Percentiles rank a stretch among this genome's conserved stretches.
These are phyloP conservation scores for Arxiozyma slooffiae DNA, from an alignment of 1,139 yeast species.

Conservation along the genomic window DNA sequence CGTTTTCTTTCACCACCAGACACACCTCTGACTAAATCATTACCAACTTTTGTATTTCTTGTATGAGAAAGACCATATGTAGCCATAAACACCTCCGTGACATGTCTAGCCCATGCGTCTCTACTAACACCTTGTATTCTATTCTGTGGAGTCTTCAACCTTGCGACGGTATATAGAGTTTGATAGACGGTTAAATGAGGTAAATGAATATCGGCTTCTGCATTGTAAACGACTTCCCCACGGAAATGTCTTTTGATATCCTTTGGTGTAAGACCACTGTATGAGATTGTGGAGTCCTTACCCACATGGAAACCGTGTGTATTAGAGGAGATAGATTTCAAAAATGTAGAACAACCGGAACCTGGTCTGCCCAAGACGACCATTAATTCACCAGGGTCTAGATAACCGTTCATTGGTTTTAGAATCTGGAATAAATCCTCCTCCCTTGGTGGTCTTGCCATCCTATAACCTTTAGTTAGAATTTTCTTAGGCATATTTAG, in stretches of 20 bases:
- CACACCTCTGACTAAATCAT: slow-evolving; percentile 12
- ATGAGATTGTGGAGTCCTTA: slow-evolving; percentile 40
- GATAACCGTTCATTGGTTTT: slow-evolving; percentile 57
- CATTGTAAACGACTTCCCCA: slow-evolving; percentile 65
- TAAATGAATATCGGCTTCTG: slow-evolving; percentile 48
- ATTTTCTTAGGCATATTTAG: slow-evolving; percentile 38
- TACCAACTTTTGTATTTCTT: slow-evolving; percentile 37
- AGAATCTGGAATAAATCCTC: slow-evolving; percentile 42
- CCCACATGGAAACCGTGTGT: slow-evolving; percentile 63
- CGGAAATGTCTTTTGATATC: slow-evolving; percentile 46
- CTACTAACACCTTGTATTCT: slow-evolving; percentile 52
- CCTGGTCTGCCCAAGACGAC: slow-evolving; percentile 80
- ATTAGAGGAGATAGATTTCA: slow-evolving; percentile 59
- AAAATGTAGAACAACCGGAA: slow-evolving; percentile 72
- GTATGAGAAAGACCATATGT: slow-evolving; percentile 64
- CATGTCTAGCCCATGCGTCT: slow-evolving; percentile 48
- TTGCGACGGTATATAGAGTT: slow-evolving; percentile 57
- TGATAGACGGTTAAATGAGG: slow-evolving; percentile 47
- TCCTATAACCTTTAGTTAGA: slow-evolving; percentile 13
- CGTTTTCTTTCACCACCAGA: slow-evolving; percentile 15
- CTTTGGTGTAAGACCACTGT: slow-evolving; percentile 41
- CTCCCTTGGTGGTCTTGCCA: slow-evolving; percentile 16
- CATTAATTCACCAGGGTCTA: slow-evolving; percentile 62
- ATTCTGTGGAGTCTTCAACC: slow-evolving; percentile 55
- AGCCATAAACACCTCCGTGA: slow-evolving; percentile 63